These are phyloP conservation scores for Bombardia bombarda DNA, from an alignment of 495 filamentous ascomycete genomes.

Conservation along the genomic window DNA sequence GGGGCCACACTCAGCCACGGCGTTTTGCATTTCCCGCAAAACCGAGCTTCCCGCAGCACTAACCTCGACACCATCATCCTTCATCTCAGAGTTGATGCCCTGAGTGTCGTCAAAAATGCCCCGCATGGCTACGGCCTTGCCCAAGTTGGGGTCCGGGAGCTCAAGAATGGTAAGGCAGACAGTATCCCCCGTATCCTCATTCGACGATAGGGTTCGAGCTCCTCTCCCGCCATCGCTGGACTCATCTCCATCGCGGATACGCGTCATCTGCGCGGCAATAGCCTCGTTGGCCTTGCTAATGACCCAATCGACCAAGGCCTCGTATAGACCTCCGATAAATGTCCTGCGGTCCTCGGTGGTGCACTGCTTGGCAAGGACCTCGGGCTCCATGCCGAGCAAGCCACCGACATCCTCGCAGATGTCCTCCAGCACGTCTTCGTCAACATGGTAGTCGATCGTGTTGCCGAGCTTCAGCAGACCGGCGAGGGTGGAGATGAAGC, in stretches of 20 bases:
- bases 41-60: conserved; percentile 65
- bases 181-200: conserved; percentile 67
- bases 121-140: conserved; percentile 77
- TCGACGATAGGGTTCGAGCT: conserved; percentile 49
- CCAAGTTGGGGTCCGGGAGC: conserved; percentile 67
- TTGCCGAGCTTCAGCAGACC: conserved; percentile 89
- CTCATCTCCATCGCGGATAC: conserved; percentile 51
- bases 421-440: conserved; percentile 77
- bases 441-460: conserved; percentile 74
- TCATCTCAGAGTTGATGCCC: conserved; percentile 98
- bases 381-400: conserved; percentile 78
- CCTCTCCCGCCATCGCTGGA: conserved; percentile 52
- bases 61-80: conserved; percentile 78
- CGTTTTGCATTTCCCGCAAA: conserved; percentile 73
- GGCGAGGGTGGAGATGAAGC: conserved; percentile 74
- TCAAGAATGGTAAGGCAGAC: conserved; percentile 86
- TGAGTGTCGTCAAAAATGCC: conserved; percentile 83
- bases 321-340: conserved; percentile 80
- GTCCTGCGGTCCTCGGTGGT: conserved; percentile 75
- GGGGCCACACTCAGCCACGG: conserved; percentile 67
- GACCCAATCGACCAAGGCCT: conserved; percentile 93
- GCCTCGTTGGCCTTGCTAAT: conserved; percentile 83
- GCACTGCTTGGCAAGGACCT: conserved; percentile 69
- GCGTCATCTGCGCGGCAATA: conserved; percentile 65
- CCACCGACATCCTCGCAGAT: conserved; percentile 86